Evolutionary conservation across 495 filamentous ascomycete genomes (phyloP), one percentile per base, ranked within the genome.

Genomic region (Hypoxylon trugodes): DNA sequence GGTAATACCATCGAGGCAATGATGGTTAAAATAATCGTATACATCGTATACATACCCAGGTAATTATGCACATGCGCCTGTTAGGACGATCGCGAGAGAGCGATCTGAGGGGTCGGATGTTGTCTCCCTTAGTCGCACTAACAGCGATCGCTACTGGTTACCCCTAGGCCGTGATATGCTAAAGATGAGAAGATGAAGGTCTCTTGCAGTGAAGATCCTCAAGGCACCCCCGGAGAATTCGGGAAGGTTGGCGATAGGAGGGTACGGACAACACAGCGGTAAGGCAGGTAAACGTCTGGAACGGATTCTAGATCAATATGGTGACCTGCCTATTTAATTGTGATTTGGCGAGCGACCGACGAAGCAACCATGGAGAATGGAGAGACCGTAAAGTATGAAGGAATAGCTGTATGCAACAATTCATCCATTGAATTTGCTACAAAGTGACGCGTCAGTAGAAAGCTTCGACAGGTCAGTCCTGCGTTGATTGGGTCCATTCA

Each of bases 171-270:
- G 35, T 38, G 59, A 26, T 32, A 59, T 61, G 47, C 35, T 36
- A 51, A 54, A 38, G 37, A n/a, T n/a, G 26, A 47, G 16, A 26
- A 30, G 50, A 59, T 50, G 49, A 68, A 56, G 55, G 63, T 45
- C 53, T 66, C 68, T 61, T 64, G 64, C 68, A 70, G 53, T 45
- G 56, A 68, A 64, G 70, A 73, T 73, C 67, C 66, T 66, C 68
- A 73, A n/a, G 68, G 70, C 38, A 70, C 61, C 51, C n/a, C 57
- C 64, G 64, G 64, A 61, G 52, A 67, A 61, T 67, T 61, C 64
- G 64, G 64, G 64, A 67, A 56, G 58, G 64, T 61, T 67, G 61
- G 55, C 43, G 53, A 60, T 65, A 66, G 60, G 67, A 46, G 38
- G 52, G 22, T 43, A 33, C 41, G 56, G 51, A 50, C 69, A 60